Evolutionary conservation across 2,329 filamentous ascomycete species (phyloP).

Genomic region (Sarocladiaceae sp.): DNA sequence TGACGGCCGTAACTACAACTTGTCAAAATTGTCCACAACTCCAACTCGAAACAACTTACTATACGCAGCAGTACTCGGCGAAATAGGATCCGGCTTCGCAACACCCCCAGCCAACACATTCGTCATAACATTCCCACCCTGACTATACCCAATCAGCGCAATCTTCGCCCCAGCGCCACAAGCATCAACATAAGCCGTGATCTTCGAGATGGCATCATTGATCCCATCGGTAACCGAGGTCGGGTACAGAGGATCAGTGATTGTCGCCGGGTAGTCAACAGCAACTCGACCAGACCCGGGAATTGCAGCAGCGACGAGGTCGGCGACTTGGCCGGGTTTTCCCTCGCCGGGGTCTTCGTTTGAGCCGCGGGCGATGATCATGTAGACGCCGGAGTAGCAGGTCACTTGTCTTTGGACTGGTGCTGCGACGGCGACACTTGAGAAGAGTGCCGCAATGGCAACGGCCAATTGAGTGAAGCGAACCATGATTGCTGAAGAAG

Average conservation of each 20-base stretch:
- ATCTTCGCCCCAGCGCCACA: conserved; percentile 11
- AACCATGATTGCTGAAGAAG: background rate
- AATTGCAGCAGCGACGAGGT: conserved; percentile 8
- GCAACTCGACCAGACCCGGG: conserved; percentile 13
- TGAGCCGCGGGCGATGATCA: conserved; percentile 13
- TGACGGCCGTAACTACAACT: conserved; percentile 12
- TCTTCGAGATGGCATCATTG: conserved; percentile 12
- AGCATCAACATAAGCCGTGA: conserved; percentile 11
- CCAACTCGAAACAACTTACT: too few relatives aligned
- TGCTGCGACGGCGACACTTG: conserved; percentile 8
- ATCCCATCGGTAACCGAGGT: conserved; percentile 11
- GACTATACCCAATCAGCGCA: conserved; percentile 13
- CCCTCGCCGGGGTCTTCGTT: conserved; percentile 11
- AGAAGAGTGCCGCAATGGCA: conserved; percentile 4
- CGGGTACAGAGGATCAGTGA: conserved; percentile 10
- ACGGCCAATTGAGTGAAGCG: conserved; percentile 3
- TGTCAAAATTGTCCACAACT: too few relatives aligned
- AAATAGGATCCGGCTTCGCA: conserved; percentile 12
- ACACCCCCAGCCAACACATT: conserved; percentile 12
- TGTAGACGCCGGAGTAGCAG: conserved; percentile 13
- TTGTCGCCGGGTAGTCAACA: conserved; percentile 13
- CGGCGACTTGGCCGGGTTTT: conserved; percentile 7
- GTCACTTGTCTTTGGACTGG: conserved; percentile 6
- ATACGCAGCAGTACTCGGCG: conserved; percentile 8
- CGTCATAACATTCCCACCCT: conserved; percentile 14